These are phyloP conservation scores for Pyrenophora teres DNA, from an alignment of 2,329 filamentous ascomycete genomes.

Conservation along the genomic window DNA sequence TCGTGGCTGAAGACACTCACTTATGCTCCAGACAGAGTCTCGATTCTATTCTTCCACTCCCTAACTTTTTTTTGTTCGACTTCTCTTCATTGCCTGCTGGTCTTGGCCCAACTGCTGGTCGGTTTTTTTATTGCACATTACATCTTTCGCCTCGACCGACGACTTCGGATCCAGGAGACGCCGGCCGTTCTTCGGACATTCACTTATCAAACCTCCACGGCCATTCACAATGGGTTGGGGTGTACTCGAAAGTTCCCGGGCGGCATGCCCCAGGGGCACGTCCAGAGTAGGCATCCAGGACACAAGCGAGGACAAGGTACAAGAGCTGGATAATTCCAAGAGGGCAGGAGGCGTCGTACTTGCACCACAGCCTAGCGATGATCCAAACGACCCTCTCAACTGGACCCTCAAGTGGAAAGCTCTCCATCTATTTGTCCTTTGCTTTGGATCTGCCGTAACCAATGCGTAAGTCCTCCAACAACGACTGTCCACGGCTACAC, in stretches of 20 bases:
- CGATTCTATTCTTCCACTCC: conserved; percentile 1
- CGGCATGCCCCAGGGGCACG: conserved; percentile 13
- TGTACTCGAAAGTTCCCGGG: conserved; percentile 15
- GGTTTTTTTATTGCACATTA: conserved; percentile 1
- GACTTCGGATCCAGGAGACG: neutral
- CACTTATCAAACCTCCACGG: neutral
- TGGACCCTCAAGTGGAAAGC: conserved; percentile 17
- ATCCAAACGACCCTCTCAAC: conserved; percentile 19
- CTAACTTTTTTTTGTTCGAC: conserved; percentile 1
- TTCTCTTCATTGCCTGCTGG: conserved; percentile 14
- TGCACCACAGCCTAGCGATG: conserved; percentile 8
- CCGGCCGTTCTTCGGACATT: neutral
- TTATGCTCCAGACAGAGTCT: conserved; percentile 8
- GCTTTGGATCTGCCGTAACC: conserved; percentile 18
- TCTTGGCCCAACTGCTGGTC: conserved; percentile 16
- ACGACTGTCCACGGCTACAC: no score
- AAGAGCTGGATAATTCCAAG: conserved; percentile 11
- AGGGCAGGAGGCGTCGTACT: conserved; percentile 4
- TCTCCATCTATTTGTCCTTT: conserved; percentile 13
- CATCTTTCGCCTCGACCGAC: neutral
- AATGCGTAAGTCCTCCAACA: conserved; percentile 13
- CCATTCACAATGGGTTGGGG: conserved; percentile 16
- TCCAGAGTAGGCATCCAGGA: conserved; percentile 10
- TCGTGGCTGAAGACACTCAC: neutral
- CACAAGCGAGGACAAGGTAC: conserved; percentile 3